Conservation (phyloP, 208 protist species). For the Leishmania martiniquensis region DNA sequence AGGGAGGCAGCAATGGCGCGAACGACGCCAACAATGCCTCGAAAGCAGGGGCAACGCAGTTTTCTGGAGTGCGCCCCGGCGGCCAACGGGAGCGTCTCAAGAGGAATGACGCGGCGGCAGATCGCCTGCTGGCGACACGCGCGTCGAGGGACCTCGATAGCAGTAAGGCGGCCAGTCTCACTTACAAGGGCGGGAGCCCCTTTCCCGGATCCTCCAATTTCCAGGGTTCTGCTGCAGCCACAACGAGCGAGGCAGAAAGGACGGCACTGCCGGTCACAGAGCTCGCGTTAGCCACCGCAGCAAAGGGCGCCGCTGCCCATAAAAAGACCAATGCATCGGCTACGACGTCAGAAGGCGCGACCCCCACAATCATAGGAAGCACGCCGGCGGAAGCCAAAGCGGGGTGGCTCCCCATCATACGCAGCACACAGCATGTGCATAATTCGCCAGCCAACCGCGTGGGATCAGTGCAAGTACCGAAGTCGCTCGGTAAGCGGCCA, state of each 20-base stretch:
- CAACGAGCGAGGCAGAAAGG: not conserved
- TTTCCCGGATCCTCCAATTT: too few relatives aligned
- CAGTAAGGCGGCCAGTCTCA: not conserved
- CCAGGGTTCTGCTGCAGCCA: not conserved
- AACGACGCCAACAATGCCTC: not conserved
- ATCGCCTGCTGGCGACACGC: not conserved
- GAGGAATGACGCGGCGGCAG: not conserved
- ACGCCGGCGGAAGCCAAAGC: not conserved
- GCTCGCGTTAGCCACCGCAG: not conserved
- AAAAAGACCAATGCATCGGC: not conserved
- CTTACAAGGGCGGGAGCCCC: not conserved
- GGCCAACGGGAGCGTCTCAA: not conserved
- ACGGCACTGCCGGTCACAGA: not conserved
- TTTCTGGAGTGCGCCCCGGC: not conserved
- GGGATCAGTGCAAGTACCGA: not conserved
- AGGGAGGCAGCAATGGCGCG: not conserved
- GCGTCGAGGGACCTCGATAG: not conserved
- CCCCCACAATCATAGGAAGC: not conserved
- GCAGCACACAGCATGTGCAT: constrained; percentile 1
- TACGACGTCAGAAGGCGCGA: not conserved
- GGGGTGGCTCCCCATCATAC: not conserved
- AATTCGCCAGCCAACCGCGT: not conserved
- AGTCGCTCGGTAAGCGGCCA: too few relatives aligned
- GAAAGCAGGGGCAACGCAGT: not conserved
- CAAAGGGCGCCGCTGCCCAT: not conserved